A percentile compares a stretch with the other conserved stretches of the same genome.
Conservation (phyloP, 495 filamentous ascomycete genomes). For the Aspergillus cristatus region DNA sequence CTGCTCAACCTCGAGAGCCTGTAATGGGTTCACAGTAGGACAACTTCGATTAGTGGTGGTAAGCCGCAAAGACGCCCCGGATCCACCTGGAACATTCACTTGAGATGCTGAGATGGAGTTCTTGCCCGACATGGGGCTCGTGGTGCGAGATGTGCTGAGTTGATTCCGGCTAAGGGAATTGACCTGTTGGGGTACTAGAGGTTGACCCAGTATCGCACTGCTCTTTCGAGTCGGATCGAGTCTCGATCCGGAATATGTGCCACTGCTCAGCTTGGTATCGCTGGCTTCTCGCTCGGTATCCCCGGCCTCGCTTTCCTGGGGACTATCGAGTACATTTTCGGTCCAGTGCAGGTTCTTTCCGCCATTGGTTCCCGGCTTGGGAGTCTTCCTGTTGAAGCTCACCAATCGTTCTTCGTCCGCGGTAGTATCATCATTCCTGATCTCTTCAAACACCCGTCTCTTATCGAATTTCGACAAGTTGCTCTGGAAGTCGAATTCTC, state of each 20-base stretch:
- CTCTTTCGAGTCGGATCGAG: constrained; percentile 55
- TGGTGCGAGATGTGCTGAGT: constrained; percentile 30
- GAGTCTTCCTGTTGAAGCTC: constrained; percentile 67
- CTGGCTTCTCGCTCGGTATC: constrained; percentile 50
- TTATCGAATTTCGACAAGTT: constrained; percentile 94
- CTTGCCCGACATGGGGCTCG: constrained; percentile 33
- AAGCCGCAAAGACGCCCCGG: constrained; percentile 34
- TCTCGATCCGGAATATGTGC: constrained; percentile 43
- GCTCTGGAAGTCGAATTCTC: constrained; percentile 86
- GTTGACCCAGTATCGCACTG: constrained; percentile 38
- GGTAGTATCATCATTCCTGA: constrained; percentile 76
- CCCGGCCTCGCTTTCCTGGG: constrained; percentile 60
- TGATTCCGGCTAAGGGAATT: constrained; percentile 27
- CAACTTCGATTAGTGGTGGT: constrained; percentile 60
- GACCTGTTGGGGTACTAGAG: constrained; percentile 27
- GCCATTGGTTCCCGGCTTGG: constrained; percentile 67
- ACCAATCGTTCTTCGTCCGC: constrained; percentile 85
- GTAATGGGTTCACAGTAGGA: constrained; percentile 71
- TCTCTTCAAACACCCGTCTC: constrained; percentile 74
- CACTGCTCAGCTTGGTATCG: constrained; percentile 46
- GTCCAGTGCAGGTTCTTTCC: constrained; percentile 88
- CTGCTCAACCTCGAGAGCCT: constrained; percentile 86
- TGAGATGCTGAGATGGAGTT: constrained; percentile 28
- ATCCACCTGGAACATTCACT: constrained; percentile 21
- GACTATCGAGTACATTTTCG: constrained; percentile 78